These are phyloP conservation scores for Taphrina flavorubra DNA, from an alignment of 1,139 yeast species.

Conservation along the genomic window DNA sequence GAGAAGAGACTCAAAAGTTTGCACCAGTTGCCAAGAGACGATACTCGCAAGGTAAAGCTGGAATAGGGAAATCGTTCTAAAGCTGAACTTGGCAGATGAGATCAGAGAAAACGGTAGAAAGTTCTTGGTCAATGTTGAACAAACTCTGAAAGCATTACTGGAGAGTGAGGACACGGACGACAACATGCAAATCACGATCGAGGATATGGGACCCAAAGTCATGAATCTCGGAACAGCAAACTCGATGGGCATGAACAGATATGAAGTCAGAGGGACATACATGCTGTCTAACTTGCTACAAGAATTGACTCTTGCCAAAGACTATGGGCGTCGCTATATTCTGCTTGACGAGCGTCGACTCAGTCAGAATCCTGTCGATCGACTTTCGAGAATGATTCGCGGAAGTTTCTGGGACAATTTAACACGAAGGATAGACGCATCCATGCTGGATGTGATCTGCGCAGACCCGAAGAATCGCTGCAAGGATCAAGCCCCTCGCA, in stretches of 20 bases:
- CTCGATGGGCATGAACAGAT: conserved; percentile 46
- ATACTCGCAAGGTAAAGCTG: conserved; percentile 28
- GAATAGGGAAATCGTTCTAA: too few species aligned
- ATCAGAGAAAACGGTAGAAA: conserved; percentile 52
- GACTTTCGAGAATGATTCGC: conserved; percentile 74
- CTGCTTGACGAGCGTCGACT: conserved; percentile 81
- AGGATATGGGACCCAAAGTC: conserved; percentile 92
- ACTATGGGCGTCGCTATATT: conserved; percentile 77
- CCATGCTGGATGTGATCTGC: conserved; percentile 70
- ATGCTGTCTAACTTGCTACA: conserved; percentile 87
- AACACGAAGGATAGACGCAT: conserved; percentile 71
- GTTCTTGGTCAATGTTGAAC: conserved; percentile 78
- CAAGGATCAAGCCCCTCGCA: conserved; percentile 67
- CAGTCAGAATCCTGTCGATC: conserved; percentile 83
- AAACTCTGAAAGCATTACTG: conserved; percentile 71
- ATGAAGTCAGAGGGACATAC: conserved; percentile 84
- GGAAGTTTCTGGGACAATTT: conserved; percentile 82
- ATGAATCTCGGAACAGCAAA: conserved; percentile 75
- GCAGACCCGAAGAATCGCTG: conserved; percentile 76
- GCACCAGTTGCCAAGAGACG: conserved; percentile 24
- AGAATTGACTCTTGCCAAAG: conserved; percentile 84
- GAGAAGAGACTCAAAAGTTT: not conserved
- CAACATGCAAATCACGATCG: conserved; percentile 86
- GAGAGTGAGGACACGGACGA: conserved; percentile 84
- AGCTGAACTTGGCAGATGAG: conserved; percentile 16